These are phyloP conservation scores for Angomonas deanei DNA, from an alignment of 208 protist species.

Conservation along the genomic window DNA sequence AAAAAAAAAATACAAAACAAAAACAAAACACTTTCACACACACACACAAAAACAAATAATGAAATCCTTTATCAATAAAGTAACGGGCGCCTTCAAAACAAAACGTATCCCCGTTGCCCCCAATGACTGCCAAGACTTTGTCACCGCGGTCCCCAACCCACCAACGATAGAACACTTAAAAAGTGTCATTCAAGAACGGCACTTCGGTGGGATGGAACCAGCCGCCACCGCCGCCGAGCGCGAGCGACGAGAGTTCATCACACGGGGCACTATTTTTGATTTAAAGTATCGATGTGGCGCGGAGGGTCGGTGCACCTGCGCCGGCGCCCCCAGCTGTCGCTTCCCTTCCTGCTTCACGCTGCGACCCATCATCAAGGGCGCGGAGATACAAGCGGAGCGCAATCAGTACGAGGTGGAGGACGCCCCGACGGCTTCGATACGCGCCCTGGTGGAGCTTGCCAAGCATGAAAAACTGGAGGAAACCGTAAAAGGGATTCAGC, in stretches of 20 bases:
- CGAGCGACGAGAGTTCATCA: conserved; percentile 24
- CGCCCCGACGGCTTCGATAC: conserved; percentile 39
- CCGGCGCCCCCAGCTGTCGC: conserved; percentile 39
- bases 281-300: conserved; percentile 69
- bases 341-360: conserved; percentile 70
- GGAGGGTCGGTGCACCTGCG: conserved; percentile 61
- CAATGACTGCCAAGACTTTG: conserved; percentile 65
- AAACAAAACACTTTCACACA: conserved; percentile 4
- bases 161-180: conserved; percentile 35
- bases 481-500: conserved; percentile 48
- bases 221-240: conserved; percentile 8
- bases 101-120: conserved; percentile 36
- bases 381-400: conserved; percentile 59
- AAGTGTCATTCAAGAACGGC: conserved; percentile 34
- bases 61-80: conserved; percentile 61
- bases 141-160: conserved; percentile 26
- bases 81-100: conserved; percentile 34
- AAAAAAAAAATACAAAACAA: conserved; percentile 1
- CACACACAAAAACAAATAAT: conserved; percentile 16
- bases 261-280: conserved; percentile 63
- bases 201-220: conserved; percentile 16
- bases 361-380: conserved; percentile 70
- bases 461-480: conserved; percentile 41
- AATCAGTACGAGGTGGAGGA: conserved; percentile 55
- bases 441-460: conserved; percentile 39